Base-by-base conservation (phyloP, 1,284 basidiomycete species). In the Leccinum huronense region DNA sequence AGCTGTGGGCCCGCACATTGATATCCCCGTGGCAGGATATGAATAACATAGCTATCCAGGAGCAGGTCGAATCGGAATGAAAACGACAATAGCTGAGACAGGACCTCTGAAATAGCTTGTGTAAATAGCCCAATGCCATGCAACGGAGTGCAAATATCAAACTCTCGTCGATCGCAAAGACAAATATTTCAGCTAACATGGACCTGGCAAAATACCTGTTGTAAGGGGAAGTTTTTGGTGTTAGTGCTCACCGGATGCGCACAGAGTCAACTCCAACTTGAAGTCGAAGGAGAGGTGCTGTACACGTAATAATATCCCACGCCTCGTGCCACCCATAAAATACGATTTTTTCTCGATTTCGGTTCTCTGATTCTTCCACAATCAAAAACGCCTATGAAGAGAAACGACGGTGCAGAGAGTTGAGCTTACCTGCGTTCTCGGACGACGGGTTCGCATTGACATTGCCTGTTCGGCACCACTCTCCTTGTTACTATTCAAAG, bases 381-480 rank as follows among this genome's bases (percentile, higher is more conserved):
- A 81, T 83, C 81, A 82, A 76, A 74, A 78, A 73, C 80, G 80
- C 77, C 78, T 5, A 72, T 82, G 80, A 81, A 73, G 80, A 82
- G 72, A 80, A 76, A 62, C 60, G 71, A 76, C 73, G 75, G 79
- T 80, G 80, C 80, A 81, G 72, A 65, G 75, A 70, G 75, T 76
- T 77, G 81, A 81, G 81, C 73, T 60, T 63, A 74, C 72, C 78
- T 75, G 62, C 65, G 62, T 66, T 68, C 66, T 51, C 19, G 48
- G 56, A 63, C 67, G 68, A 65, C 31, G 74, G 76, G 74, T 72
- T 73, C 60, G 72, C 77, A 60, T 66, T 81, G 80, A 81, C 75
- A 76, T 80, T 72, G 81, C 75, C 79, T 78, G 81, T 81, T 79
- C 73, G 80, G 81, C 81, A 79, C 78, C 76, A 78, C 72, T 64